Percentiles rank a stretch among this genome's conserved stretches.
phyloP scores from a whole-genome alignment of 2,329 filamentous ascomycete species.

The Colletotrichum higginsianum region DNA sequence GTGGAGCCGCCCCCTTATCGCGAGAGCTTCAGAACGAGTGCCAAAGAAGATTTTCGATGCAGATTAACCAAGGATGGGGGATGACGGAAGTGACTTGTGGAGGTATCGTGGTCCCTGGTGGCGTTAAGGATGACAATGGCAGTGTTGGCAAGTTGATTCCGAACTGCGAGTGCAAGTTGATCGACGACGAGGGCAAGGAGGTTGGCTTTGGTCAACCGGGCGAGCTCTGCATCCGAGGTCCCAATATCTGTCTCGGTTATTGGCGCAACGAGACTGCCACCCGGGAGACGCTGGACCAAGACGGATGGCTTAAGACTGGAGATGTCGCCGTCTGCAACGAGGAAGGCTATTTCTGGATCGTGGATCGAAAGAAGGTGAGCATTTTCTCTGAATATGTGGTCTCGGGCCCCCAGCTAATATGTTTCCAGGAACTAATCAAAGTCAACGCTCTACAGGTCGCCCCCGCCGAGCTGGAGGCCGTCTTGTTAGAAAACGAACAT shows the following conservation, averaged over 20 bases:
- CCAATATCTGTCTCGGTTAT: conserved; percentile 72
- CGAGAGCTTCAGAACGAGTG: conserved; percentile 61
- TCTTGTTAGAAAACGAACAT: conserved; percentile 65
- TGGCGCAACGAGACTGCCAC: conserved; percentile 71
- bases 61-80: conserved; percentile 69
- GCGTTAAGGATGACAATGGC: conserved; percentile 57
- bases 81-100: conserved; percentile 70
- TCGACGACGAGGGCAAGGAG: conserved; percentile 68
- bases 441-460: conserved; percentile 73
- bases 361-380: conserved; percentile 64
- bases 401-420: not conserved
- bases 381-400: not conserved
- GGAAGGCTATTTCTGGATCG: conserved; percentile 61
- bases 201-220: conserved; percentile 63
- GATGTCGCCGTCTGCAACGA: conserved; percentile 67
- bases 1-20: conserved; percentile 68
- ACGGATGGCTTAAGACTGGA: conserved; percentile 73
- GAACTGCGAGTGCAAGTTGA: conserved; percentile 67
- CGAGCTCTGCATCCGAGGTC: conserved; percentile 68
- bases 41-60: conserved; percentile 56
- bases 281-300: conserved; percentile 61
- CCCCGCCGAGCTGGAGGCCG: conserved; percentile 70
- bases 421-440: conserved; percentile 68
- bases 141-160: conserved; percentile 68
- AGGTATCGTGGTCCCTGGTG: conserved; percentile 59